phyloP scores from a whole-genome alignment of 768 basidiomycete species.

The Auriscalpium vulgare region DNA sequence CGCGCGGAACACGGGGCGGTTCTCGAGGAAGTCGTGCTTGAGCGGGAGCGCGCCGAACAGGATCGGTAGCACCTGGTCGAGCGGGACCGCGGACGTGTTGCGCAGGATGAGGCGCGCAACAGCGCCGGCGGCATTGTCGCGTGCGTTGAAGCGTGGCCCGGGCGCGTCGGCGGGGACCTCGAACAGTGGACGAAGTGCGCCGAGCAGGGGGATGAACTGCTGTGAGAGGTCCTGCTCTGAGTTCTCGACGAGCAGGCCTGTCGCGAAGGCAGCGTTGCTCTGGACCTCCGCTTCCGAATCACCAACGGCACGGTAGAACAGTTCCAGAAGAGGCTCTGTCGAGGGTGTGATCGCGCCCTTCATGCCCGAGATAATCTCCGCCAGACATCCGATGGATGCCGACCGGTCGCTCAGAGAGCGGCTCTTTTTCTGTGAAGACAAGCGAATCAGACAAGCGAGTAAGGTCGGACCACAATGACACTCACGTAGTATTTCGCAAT shows the following conservation, averaged over 20 bases:
- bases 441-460: neutral
- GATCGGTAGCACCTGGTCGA: conserved; percentile 85
- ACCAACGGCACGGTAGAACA: conserved; percentile 76
- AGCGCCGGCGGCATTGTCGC: conserved; percentile 95
- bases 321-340: conserved; percentile 72
- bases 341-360: conserved; percentile 78
- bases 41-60: conserved; percentile 79
- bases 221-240: conserved; percentile 71
- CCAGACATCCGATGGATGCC: conserved; percentile 86
- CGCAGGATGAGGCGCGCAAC: conserved; percentile 82
- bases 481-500: conserved; percentile 89
- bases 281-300: conserved; percentile 90
- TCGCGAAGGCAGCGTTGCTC: conserved; percentile 93
- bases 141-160: conserved; percentile 69
- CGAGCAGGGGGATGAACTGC: conserved; percentile 75
- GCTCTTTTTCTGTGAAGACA: conserved; percentile 55
- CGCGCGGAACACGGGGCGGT: conserved; percentile 80
- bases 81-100: conserved; percentile 71
- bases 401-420: conserved; percentile 89
- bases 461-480: conserved; percentile 10
- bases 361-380: conserved; percentile 92
- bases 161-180: conserved; percentile 52
- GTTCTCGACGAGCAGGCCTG: conserved; percentile 86
- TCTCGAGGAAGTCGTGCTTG: conserved; percentile 84
- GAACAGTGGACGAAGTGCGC: conserved; percentile 78